These are phyloP conservation scores for Naganishia cerealis DNA, from an alignment of 1,284 basidiomycete species.

Conservation along the genomic window DNA sequence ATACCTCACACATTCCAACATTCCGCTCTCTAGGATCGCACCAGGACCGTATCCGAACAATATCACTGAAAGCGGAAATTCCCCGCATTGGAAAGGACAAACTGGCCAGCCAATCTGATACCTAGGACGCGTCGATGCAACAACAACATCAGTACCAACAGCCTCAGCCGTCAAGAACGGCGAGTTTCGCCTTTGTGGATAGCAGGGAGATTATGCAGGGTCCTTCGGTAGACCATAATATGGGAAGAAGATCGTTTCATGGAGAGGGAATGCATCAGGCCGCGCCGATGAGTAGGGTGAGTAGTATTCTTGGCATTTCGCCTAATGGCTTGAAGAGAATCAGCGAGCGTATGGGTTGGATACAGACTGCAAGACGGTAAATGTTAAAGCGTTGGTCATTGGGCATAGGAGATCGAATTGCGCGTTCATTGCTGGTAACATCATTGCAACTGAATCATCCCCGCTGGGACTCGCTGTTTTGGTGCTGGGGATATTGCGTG, in stretches of 20 bases:
- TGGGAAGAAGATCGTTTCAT: constrained; percentile 4
- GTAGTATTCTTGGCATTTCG: not conserved
- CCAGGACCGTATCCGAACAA: not conserved
- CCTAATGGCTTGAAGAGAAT: not conserved
- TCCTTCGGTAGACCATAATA: constrained; percentile 1
- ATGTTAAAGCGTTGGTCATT: too few species aligned
- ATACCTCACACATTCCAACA: not conserved
- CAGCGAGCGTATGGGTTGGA: not conserved
- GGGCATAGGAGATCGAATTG: not conserved
- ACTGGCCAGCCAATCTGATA: not conserved
- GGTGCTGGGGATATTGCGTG: not conserved
- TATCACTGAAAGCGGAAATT: not conserved
- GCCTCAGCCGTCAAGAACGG: not conserved
- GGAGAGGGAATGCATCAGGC: constrained; percentile 7
- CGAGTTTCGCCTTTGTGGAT: not conserved
- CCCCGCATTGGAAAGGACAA: not conserved
- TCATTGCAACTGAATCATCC: not conserved
- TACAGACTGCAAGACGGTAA: too few species aligned
- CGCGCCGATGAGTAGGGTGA: constrained; percentile 24
- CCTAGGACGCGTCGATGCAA: not conserved
- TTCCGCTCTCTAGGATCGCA: not conserved
- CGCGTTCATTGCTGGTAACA: not conserved
- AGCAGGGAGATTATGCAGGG: constrained; percentile 23
- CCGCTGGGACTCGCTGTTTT: not conserved
- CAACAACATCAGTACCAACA: not conserved